Evolutionary conservation across 2,329 filamentous ascomycete species (phyloP).

Genomic region (Aspergillus fructus): DNA sequence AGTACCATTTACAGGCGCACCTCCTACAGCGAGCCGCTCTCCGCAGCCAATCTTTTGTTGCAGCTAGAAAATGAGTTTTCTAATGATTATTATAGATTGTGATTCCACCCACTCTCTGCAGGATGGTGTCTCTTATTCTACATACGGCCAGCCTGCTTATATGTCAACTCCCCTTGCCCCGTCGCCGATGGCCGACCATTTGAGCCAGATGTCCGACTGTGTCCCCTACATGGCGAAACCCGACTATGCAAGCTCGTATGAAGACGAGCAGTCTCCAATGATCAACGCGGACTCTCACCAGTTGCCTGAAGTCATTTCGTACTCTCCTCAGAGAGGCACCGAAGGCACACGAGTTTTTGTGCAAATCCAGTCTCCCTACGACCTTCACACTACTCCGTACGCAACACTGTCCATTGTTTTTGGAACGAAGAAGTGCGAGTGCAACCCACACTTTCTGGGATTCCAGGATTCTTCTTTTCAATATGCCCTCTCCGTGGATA

Average conservation of each 20-base stretch:
- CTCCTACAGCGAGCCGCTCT: neutral
- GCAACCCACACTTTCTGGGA: conserved; percentile 62
- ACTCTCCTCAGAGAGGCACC: conserved; percentile 66
- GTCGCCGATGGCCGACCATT: conserved; percentile 41
- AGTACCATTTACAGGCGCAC: conserved; percentile 41
- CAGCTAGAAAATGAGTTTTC: conserved; percentile 1
- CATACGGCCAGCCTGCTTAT: conserved; percentile 41
- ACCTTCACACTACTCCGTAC: conserved; percentile 62
- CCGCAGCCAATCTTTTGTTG: neutral
- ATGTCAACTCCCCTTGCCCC: conserved; percentile 39
- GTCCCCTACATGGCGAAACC: conserved; percentile 40
- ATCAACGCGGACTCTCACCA: conserved; percentile 61
- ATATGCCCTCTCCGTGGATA: conserved; percentile 71
- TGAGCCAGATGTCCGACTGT: conserved; percentile 42
- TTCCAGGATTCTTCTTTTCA: conserved; percentile 61
- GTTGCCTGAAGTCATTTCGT: conserved; percentile 66
- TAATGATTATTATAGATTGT: conserved; percentile 30
- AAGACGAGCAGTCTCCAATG: conserved; percentile 66
- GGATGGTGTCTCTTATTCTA: conserved; percentile 42
- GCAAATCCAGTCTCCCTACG: conserved; percentile 72
- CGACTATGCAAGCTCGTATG: conserved; percentile 50
- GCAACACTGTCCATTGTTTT: conserved; percentile 67
- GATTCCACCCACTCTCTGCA: conserved; percentile 38
- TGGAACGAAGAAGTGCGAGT: conserved; percentile 71
- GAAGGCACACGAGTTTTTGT: conserved; percentile 71